Evolutionary conservation across 805 yeast species (phyloP).

Genomic region (Yarrowia sp.): DNA sequence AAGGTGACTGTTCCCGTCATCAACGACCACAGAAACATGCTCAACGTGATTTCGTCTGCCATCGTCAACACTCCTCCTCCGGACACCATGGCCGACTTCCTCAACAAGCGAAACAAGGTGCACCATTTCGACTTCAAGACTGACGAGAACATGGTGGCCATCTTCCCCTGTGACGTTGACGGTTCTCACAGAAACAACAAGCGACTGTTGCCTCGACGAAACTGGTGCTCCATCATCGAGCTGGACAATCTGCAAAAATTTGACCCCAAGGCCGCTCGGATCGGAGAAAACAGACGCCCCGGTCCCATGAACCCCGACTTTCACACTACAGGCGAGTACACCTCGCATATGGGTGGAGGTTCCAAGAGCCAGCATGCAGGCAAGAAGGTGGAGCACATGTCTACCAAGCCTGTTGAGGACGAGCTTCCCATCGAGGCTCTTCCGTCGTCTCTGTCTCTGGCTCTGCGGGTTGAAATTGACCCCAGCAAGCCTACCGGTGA

Average conservation of each 20-base stretch:
- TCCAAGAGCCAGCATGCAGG: slow-evolving; percentile 15
- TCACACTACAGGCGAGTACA: slow-evolving; percentile 11
- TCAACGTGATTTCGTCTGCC: slow-evolving; percentile 88
- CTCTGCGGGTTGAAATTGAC: slow-evolving; percentile 76
- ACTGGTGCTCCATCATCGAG: slow-evolving; percentile 58
- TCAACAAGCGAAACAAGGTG: slow-evolving; percentile 68
- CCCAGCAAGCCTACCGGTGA: slow-evolving; percentile 56
- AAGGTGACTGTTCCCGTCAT: slow-evolving; percentile 40
- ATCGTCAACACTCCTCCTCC: slow-evolving; percentile 95
- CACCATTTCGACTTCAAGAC: slow-evolving; percentile 72
- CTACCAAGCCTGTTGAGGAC: slow-evolving; percentile 46
- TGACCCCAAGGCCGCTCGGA: slow-evolving; percentile 28
- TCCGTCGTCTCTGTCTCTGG: slow-evolving; percentile 64
- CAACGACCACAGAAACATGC: slow-evolving; percentile 59
- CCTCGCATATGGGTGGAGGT: slow-evolving; percentile 25
- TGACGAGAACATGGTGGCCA: slow-evolving; percentile 81
- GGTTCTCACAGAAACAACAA: slow-evolving; percentile 58
- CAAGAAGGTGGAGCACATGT: slow-evolving; percentile 4
- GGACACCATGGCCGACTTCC: slow-evolving; percentile 75
- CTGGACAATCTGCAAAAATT: slow-evolving; percentile 30
- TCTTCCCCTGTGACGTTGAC: slow-evolving; percentile 68
- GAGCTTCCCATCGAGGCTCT: slow-evolving; percentile 62
- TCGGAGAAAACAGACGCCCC: slow-evolving; percentile 39
- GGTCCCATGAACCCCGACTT: slow-evolving; percentile 18
- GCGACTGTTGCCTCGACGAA: slow-evolving; percentile 62